These are phyloP conservation scores for Jatropha multifida DNA, from an alignment of 441 rosid genomes.

Conservation along the genomic window DNA sequence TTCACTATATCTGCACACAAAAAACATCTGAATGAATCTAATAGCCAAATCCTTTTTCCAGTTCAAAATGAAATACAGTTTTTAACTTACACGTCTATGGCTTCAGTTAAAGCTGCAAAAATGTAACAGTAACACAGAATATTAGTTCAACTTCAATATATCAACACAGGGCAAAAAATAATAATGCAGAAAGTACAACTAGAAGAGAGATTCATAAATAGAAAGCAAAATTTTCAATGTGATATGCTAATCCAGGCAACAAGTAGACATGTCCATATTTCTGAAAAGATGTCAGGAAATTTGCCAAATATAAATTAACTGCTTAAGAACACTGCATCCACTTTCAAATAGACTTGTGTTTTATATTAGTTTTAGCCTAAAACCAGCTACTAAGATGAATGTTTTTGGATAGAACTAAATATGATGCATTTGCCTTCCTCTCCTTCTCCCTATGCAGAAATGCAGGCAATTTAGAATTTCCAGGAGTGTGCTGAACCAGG, in stretches of 20 bases:
- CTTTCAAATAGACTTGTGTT: not conserved
- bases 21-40: not conserved
- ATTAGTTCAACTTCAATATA: slow-evolving; percentile 1
- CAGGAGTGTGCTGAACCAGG: not conserved
- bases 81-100: slow-evolving; percentile 19
- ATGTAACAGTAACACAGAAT: not conserved
- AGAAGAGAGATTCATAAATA: not conserved
- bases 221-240: not conserved
- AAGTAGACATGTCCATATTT: not conserved
- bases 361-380: not conserved
- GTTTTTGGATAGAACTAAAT: not conserved
- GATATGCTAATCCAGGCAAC: not conserved
- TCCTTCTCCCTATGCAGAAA: not conserved
- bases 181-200: not conserved
- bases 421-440: not conserved
- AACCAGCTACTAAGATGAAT: not conserved
- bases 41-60: not conserved
- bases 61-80: not conserved
- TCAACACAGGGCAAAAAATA: not conserved
- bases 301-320: not conserved
- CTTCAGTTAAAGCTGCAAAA: slow-evolving; percentile 21
- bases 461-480: not conserved
- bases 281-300: not conserved
- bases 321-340: not conserved
- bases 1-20: slow-evolving; percentile 17